Percentiles rank a stretch among this genome's conserved stretches.
Conservation (phyloP, 2,329 filamentous ascomycete species). For the Botrytis fabae region DNA sequence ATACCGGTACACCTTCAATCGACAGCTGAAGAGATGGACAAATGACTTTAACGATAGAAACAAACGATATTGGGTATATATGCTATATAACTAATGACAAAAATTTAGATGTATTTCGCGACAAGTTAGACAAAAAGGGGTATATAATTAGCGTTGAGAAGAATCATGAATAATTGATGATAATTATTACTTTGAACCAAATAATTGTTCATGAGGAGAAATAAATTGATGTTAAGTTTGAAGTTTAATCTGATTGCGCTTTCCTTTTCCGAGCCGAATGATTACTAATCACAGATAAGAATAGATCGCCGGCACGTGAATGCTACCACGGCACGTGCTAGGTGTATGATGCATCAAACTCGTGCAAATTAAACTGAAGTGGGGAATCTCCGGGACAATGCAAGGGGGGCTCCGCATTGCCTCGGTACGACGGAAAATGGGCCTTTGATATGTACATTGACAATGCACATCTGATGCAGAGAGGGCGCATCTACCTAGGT, state of each 20-base stretch:
- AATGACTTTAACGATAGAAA: background rate
- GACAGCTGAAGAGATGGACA: background rate
- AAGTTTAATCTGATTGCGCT: conserved; percentile 5
- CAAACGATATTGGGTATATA: background rate
- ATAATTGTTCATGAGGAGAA: background rate
- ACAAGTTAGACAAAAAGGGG: background rate
- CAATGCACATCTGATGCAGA: conserved; percentile 21
- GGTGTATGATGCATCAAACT: background rate
- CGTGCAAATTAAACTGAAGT: background rate
- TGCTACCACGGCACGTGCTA: background rate
- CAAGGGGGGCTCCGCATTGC: conserved; percentile 12
- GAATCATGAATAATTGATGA: conserved; percentile 31
- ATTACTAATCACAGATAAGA: conserved; percentile 1
- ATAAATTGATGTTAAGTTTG: conserved; percentile 1
- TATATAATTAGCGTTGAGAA: conserved; percentile 11
- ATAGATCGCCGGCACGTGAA: background rate
- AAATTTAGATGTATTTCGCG: background rate
- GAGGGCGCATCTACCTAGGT: background rate
- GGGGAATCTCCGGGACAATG: background rate
- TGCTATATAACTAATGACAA: background rate
- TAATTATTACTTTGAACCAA: conserved; percentile 24
- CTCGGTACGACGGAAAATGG: conserved; percentile 24
- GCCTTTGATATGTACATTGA: conserved; percentile 3
- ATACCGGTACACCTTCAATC: background rate
- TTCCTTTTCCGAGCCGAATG: background rate